phyloP scores from a whole-genome alignment of 176 grass and related monocot species.

The Pontederia crassipes region DNA sequence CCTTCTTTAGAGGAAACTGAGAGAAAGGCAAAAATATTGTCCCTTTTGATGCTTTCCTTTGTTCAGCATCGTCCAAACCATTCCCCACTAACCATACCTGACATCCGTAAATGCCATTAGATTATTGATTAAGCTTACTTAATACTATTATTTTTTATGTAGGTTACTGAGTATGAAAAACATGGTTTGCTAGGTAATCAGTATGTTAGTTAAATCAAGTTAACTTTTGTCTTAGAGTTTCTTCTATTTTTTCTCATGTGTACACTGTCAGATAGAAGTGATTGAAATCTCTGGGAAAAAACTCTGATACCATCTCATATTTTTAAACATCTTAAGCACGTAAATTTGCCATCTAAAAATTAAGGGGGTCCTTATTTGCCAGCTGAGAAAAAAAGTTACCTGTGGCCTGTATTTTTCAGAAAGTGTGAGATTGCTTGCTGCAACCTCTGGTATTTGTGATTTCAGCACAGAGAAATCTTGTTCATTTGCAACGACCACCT shows the following conservation, averaged over 20 bases:
- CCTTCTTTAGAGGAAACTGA: conserved; percentile 52
- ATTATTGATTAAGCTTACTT: too few species aligned
- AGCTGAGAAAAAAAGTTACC: conserved; percentile 24
- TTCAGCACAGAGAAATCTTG: conserved; percentile 58
- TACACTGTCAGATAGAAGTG: too few species aligned
- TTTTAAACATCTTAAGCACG: not conserved
- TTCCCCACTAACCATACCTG: conserved; percentile 73
- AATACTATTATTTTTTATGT: not conserved
- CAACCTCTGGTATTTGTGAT: conserved; percentile 36
- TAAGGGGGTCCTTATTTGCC: not conserved
- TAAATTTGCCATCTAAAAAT: not conserved
- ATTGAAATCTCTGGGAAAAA: too few species aligned
- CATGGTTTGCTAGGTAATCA: too few species aligned
- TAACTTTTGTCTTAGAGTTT: too few species aligned
- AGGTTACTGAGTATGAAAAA: too few species aligned
- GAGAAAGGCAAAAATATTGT: conserved; percentile 64
- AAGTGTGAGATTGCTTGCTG: conserved; percentile 36
- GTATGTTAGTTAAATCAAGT: too few species aligned
- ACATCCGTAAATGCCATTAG: too few species aligned
- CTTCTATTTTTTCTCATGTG: too few species aligned
- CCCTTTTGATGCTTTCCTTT: conserved; percentile 54
- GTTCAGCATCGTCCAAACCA: conserved; percentile 41
- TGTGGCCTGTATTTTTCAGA: conserved; percentile 35
- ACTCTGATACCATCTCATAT: conserved; percentile 1
- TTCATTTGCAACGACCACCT: conserved; percentile 68